Evolutionary conservation across 139 green algal species (phyloP), one percentile per base, ranked within the genome.

Genomic region (Haematococcus lacustris): DNA sequence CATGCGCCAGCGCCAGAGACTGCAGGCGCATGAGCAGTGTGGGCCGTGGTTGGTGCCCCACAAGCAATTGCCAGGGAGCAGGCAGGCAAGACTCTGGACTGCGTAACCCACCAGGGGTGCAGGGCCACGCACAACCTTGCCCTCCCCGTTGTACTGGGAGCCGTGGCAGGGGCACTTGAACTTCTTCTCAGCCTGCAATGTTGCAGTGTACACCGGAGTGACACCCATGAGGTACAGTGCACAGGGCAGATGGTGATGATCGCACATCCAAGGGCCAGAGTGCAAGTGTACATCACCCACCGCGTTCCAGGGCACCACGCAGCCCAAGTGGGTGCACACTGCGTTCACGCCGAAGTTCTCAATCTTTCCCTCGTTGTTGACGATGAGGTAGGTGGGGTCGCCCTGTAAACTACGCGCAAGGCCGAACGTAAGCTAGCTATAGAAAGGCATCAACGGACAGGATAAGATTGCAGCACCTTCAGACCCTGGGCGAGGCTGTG

Each of bases 151-250:
- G 89, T 99, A 99, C 83, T 98, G 96, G 40, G 91, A 97, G 70
- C 96, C 96, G 84, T 99, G 96, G 91, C 95, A 99, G 33, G 95
- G 95, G 91, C 95, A 99, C 87, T 94, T 97, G 91, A 99, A 99
- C 92, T 99, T 98, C 86, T 98, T 98, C 89, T 99, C 94, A 51
- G 89, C 92, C 81, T 92, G 82, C 65, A 73, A 1, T 59, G 1
- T 38, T 21, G 62, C 26, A 70, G 25, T n/a, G n/a, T n/a, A n/a
- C n/a, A n/a, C n/a, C n/a, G n/a, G n/a, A n/a, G n/a, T n/a, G n/a
- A n/a, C n/a, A n/a, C n/a, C n/a, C n/a, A n/a, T n/a, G n/a, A n/a
- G n/a, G n/a, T n/a, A n/a, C n/a, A n/a, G n/a, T n/a, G n/a, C n/a
- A n/a, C n/a, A n/a, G n/a, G n/a, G n/a, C n/a, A n/a, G n/a, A n/a